These are phyloP conservation scores for Cladosporium cucumerinum DNA, from an alignment of 2,329 filamentous ascomycete genomes.

Conservation along the genomic window DNA sequence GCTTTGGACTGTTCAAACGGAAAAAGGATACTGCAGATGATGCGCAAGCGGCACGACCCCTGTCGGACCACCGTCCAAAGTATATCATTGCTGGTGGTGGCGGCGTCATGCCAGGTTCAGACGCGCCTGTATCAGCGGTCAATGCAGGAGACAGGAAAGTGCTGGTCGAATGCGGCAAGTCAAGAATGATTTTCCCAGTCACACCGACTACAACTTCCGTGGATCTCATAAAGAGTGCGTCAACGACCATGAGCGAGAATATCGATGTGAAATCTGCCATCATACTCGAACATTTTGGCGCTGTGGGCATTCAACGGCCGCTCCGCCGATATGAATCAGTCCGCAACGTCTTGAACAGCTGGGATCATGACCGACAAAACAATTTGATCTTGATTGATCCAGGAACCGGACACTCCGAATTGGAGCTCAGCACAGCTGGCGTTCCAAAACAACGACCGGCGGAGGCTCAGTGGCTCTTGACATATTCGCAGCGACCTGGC, in stretches of 20 bases:
- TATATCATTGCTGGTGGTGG: constrained; percentile 45
- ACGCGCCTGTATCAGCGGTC: constrained; percentile 76
- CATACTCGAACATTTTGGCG: constrained; percentile 72
- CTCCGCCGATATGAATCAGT: constrained; percentile 83
- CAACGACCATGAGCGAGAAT: constrained; percentile 59
- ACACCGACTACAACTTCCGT: constrained; percentile 69
- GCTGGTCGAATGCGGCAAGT: constrained; percentile 67
- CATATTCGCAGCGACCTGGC: constrained; percentile 75
- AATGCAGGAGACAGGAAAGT: constrained; percentile 78
- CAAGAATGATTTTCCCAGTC: constrained; percentile 67
- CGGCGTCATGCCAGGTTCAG: constrained; percentile 55
- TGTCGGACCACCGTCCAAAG: constrained; percentile 25
- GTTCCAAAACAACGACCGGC: constrained; percentile 63
- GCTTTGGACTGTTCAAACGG: constrained; percentile 36
- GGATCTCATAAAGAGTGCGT: constrained; percentile 68
- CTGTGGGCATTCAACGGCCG: constrained; percentile 75
- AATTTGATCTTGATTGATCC: constrained; percentile 63
- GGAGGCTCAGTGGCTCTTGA: constrained; percentile 67
- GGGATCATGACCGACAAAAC: constrained; percentile 80
- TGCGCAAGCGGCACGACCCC: constrained; percentile 21
- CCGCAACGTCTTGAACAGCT: constrained; percentile 86
- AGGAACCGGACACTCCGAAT: constrained; percentile 51
- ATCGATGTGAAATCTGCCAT: constrained; percentile 66
- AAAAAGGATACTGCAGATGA: constrained; percentile 21
- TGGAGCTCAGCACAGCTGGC: constrained; percentile 62